Conservation (phyloP, 371 early-diverging fungal species). For the Funneliformis caledonium region DNA sequence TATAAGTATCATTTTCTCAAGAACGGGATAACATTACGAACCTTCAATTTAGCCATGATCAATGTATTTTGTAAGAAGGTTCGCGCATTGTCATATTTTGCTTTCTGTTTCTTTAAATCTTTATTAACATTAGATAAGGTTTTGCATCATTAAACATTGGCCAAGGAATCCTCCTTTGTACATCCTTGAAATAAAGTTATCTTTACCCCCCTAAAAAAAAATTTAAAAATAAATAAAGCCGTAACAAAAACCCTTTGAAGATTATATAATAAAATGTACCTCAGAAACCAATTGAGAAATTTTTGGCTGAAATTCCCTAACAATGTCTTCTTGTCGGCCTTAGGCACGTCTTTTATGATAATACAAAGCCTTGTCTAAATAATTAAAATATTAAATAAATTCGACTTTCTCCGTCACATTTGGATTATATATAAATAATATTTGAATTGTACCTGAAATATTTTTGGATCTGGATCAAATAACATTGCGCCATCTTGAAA, state of each 20-base stretch:
- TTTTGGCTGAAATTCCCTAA: slow-evolving; percentile 10
- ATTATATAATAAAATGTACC: neutral
- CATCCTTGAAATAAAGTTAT: slow-evolving; percentile 37
- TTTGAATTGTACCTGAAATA: slow-evolving; percentile 18
- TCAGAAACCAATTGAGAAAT: neutral
- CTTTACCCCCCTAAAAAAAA: neutral
- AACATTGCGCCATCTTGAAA: slow-evolving; percentile 29
- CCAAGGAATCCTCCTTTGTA: slow-evolving; percentile 33
- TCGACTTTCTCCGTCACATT: no score
- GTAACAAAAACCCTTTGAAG: neutral
- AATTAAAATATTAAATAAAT: neutral
- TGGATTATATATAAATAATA: neutral
- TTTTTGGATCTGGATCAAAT: slow-evolving; percentile 2
- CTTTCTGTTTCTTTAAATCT: neutral
- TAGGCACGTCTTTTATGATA: slow-evolving; percentile 37
- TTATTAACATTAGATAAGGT: slow-evolving; percentile 11
- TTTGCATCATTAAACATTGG: slow-evolving; percentile 22
- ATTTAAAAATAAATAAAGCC: neutral
- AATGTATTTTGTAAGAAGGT: slow-evolving; percentile 30
- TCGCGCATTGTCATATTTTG: slow-evolving; percentile 30
- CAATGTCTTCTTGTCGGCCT: slow-evolving; percentile 5
- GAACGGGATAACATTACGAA: neutral
- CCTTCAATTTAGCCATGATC: neutral
- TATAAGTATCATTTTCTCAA: neutral
- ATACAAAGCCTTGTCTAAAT: slow-evolving; percentile 25